Evolutionary conservation across 805 yeast species (phyloP), one percentile per base, ranked within the genome.

Genomic region (Candida coquimbonensis): DNA sequence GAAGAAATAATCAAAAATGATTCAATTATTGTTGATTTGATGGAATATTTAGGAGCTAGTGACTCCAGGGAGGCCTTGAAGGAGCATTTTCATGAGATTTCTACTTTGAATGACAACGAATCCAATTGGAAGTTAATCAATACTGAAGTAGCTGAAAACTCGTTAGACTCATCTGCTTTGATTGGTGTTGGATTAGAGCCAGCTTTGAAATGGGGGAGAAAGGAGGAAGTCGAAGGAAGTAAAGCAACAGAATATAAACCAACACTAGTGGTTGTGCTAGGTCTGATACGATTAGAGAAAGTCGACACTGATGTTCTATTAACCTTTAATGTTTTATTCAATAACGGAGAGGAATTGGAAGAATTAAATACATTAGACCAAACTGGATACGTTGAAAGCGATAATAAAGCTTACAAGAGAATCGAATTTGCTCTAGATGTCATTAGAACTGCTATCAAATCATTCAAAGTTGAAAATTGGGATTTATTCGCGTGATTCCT

Each of bases 21-120:
- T 52, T 75, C 84, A 16, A 59, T 83, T 9, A 79, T 84, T n/a
- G 57, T 84, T 17, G 93, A 84, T 50, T 60, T 84, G 14, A 61
- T 84, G 50, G 87, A 84, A 52, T 54, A 65, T 25, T 77, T 78
- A 0, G 68, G 64, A 1, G 67, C 63, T 1, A 55, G 50, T 0
- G 67, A 66, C 19, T 71, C 69, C 16, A 49, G 64, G 7, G 56
- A 50, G 11, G 81, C 83, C 0, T 56, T 81, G 21, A 55, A 64
- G 7, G 68, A 64, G 34, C 91, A 85, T 61, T 53, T 82, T 33
- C 64, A 67, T 12, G 93, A 83, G 52, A 65, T 83, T 19, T 61
- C 74, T 4, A 64, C 61, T 3, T 53, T 75, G 41, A 75, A 75
- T 49, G 73, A 68, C 5, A 62, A 63, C 2, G 46, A 53, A 11